A percentile compares a stretch with the other conserved stretches of the same genome.
These are phyloP conservation scores for Lentinula sp. DNA, from an alignment of 768 basidiomycete species.

Conservation along the genomic window DNA sequence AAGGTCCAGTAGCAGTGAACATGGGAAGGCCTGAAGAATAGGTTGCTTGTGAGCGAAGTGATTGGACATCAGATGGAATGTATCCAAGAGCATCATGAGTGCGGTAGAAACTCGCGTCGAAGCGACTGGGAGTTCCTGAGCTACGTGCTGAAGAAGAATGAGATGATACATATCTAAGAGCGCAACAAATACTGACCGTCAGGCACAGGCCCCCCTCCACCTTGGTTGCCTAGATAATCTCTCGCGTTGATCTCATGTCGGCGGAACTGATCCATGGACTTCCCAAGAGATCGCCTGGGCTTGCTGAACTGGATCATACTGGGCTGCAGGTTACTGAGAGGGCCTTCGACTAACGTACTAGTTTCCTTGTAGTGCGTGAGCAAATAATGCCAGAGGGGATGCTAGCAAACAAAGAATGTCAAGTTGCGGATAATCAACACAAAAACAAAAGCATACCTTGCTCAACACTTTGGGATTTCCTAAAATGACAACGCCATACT, in stretches of 20 bases:
- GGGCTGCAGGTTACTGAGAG: constrained; percentile 90
- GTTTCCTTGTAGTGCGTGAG: constrained; percentile 99
- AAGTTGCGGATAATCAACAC: background rate
- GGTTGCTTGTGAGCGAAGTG: constrained; percentile 92
- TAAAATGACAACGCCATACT: constrained; percentile 98
- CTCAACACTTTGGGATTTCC: constrained; percentile 99
- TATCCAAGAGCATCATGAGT: constrained; percentile 92
- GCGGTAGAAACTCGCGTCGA: constrained; percentile 93
- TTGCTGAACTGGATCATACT: constrained; percentile 99
- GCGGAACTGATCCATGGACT: constrained; percentile 90
- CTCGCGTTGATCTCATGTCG: constrained; percentile 89
- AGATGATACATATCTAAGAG: background rate
- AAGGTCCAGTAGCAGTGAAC: constrained; percentile 65
- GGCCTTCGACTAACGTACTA: constrained; percentile 89
- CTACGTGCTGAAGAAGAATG: constrained; percentile 26
- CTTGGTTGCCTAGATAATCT: constrained; percentile 53
- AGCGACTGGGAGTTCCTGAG: constrained; percentile 89
- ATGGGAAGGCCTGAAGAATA: constrained; percentile 90
- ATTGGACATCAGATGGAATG: constrained; percentile 94
- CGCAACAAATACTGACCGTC: constrained; percentile 29
- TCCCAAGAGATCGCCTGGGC: constrained; percentile 81
- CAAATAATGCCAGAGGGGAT: constrained; percentile 97
- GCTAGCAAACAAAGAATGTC: constrained; percentile 42
- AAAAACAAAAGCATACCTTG: constrained; percentile 58
- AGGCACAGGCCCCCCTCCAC: constrained; percentile 30